Evolutionary conservation across 192 early-diverging fungal genomes (phyloP), one percentile per base, ranked within the genome.

Genomic region (Podila epicladia): DNA sequence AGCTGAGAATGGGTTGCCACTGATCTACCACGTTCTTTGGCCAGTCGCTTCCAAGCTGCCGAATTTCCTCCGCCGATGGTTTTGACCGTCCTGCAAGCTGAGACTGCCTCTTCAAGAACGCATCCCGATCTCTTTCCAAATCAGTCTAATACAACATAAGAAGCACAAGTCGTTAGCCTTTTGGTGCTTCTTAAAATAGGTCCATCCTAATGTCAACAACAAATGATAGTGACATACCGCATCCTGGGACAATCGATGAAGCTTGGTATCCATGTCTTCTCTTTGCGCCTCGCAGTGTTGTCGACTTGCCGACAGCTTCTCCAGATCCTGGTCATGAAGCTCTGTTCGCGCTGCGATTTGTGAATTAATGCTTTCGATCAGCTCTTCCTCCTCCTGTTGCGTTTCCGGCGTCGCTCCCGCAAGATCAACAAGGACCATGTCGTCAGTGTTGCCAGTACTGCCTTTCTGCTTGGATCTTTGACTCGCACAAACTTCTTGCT

Each of bases 1-100:
- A 62, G 24, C 69, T 29, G 17, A 78, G 59, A 9, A 78, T 66
- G 4, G 75, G 75, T 15, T 45, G 58, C 75, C 75, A 78, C 33
- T 41, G 57, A 6, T 55, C 64, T 33, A 61, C 65, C 17, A 63
- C 67, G 11, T 62, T 71, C 28, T 66, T 64, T 11, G 65, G 62
- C 75, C 75, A 78, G 3, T 58, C 45, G 32, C 67, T 49, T 28
- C 71, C 75, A 48, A 78, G 35, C 8, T 57, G 32, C 5, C 26
- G 57, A n/a, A 67, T 31, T 20, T 78, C 69, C 22, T 60, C 57
- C 26, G 64, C 22, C 2, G 69, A 38, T 11, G 61, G 9, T 32
- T 24, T 32, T 1, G 33, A 53, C 48, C 64, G 57, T 3, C 65
- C 63, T 2, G 33, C 26, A 3, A 65, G 22, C 17, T 66, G 64